These are phyloP conservation scores for Lachnellula cervina DNA, from an alignment of 2,329 filamentous ascomycete species.

Conservation along the genomic window DNA sequence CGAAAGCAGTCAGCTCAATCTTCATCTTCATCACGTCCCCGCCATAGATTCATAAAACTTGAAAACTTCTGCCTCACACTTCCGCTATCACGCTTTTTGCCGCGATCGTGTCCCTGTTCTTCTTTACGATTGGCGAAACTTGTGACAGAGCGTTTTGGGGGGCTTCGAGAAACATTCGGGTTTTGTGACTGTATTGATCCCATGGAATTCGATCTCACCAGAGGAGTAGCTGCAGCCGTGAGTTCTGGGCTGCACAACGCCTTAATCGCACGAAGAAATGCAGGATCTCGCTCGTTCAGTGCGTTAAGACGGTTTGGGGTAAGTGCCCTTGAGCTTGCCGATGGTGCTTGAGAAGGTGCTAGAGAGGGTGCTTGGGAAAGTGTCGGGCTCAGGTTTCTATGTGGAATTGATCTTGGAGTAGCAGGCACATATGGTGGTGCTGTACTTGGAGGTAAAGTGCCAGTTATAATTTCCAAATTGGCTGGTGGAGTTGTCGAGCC, in stretches of 20 bases:
- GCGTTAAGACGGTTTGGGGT: slow-evolving; percentile 13
- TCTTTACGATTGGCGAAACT: too few species aligned
- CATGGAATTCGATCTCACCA: too few species aligned
- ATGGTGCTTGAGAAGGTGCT: neutral
- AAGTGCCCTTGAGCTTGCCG: neutral
- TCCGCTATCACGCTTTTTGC: too few species aligned
- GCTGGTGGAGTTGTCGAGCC: neutral
- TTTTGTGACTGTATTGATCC: too few species aligned
- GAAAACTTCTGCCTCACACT: too few species aligned
- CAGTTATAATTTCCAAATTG: neutral
- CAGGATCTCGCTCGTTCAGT: slow-evolving; percentile 19
- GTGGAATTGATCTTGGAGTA: neutral
- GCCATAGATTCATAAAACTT: too few species aligned
- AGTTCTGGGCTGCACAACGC: slow-evolving; percentile 15
- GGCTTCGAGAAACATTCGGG: too few species aligned
- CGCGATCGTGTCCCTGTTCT: too few species aligned
- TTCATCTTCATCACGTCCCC: too few species aligned
- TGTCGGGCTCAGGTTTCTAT: neutral
- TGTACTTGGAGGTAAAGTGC: neutral
- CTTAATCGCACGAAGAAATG: slow-evolving; percentile 9
- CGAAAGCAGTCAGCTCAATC: too few species aligned
- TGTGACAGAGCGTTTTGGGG: too few species aligned
- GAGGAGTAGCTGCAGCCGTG: slow-evolving; percentile 17
- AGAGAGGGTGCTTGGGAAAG: neutral
- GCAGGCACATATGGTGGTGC: neutral